These are phyloP conservation scores for Suillus weaverae DNA, from an alignment of 768 basidiomycete species.

Conservation along the genomic window DNA sequence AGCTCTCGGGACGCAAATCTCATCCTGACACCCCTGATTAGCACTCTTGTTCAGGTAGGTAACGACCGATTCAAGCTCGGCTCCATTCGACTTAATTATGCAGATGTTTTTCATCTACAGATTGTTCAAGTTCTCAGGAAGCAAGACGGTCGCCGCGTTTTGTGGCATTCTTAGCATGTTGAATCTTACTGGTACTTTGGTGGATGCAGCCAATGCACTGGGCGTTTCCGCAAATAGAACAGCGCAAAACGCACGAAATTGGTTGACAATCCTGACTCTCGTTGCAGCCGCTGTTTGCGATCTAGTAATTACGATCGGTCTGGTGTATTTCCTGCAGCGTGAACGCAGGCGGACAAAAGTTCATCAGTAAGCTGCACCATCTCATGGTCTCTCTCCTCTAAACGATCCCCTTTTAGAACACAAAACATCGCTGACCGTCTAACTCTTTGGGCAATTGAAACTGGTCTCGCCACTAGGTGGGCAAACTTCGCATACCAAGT, in stretches of 20 bases:
- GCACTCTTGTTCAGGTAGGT: conserved; percentile 9
- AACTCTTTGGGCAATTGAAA: conserved; percentile 4
- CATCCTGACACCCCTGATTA: conserved; percentile 9
- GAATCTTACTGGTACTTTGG: conserved; percentile 8
- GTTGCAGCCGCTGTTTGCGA: conserved; percentile 9
- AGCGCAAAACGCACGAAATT: conserved; percentile 1
- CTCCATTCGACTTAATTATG: background rate
- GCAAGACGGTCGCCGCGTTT: background rate
- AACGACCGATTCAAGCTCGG: background rate
- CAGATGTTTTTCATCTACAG: conserved; percentile 9
- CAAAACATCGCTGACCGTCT: background rate
- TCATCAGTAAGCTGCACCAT: background rate
- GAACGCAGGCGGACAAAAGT: background rate
- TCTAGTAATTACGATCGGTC: conserved; percentile 5
- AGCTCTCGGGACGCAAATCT: conserved; percentile 6
- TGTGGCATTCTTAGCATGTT: conserved; percentile 5
- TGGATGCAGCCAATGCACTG: conserved; percentile 1
- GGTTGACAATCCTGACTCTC: conserved; percentile 10
- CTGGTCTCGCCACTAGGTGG: conserved; percentile 3
- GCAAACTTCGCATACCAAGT: background rate
- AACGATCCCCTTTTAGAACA: background rate
- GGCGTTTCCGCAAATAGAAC: background rate
- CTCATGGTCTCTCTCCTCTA: background rate
- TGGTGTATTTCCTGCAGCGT: conserved; percentile 9
- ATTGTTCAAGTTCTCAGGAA: conserved; percentile 6